phyloP scores from a whole-genome alignment of 2,329 filamentous ascomycete genomes.

The Fusarium lyarnte region DNA sequence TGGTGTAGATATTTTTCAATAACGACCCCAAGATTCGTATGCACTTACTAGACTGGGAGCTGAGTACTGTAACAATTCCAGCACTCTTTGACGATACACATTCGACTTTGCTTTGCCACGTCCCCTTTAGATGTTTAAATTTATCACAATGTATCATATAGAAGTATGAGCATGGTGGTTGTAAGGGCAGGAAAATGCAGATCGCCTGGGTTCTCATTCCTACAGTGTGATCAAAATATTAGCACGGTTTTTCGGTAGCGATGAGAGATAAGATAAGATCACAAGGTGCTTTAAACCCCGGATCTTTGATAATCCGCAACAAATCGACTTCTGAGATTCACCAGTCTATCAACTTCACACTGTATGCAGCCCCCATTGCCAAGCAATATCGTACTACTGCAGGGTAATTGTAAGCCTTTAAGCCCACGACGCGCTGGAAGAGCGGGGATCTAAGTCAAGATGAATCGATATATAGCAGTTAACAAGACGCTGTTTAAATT shows the following conservation, averaged over 20 bases:
- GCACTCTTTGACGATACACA: neutral
- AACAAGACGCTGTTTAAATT: neutral
- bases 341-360: neutral
- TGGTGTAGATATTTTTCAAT: neutral
- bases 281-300: accelerated
- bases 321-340: neutral
- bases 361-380: neutral
- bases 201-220: accelerated
- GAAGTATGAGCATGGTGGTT: neutral
- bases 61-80: neutral
- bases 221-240: accelerated
- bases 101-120: neutral
- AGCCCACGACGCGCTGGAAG: neutral
- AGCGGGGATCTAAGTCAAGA: neutral
- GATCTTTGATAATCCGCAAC: neutral
- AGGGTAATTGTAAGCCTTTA: neutral
- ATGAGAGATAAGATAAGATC: neutral
- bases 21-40: neutral
- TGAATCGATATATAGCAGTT: neutral
- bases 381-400: neutral
- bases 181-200: neutral
- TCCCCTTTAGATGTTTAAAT: accelerated
- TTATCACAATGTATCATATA: too few species aligned
- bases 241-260: neutral
- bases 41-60: neutral